Percentiles rank a stretch among this genome's conserved stretches.
phyloP scores from a whole-genome alignment of 2,329 filamentous ascomycete genomes.

The Neocatenulostroma microsporum region DNA sequence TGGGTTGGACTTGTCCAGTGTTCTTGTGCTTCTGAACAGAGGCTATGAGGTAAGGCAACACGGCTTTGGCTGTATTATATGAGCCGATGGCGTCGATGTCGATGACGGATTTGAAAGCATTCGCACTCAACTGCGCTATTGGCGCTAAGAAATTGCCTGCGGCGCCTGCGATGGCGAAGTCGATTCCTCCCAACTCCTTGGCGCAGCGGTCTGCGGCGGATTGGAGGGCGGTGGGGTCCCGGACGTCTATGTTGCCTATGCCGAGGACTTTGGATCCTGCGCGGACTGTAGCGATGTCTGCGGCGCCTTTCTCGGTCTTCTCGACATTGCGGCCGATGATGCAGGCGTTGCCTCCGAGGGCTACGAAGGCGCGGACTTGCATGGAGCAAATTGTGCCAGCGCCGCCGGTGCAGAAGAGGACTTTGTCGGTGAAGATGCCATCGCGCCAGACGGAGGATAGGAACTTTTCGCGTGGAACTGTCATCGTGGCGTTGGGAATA shows the following conservation, averaged over 20 bases:
- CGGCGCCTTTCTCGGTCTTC: conserved; percentile 75
- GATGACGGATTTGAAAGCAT: conserved; percentile 91
- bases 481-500: conserved; percentile 48
- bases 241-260: conserved; percentile 67
- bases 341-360: conserved; percentile 85
- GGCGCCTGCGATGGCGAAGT: conserved; percentile 90
- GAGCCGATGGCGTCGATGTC: conserved; percentile 93
- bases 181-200: conserved; percentile 76
- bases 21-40: conserved; percentile 59
- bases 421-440: conserved; percentile 78
- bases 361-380: conserved; percentile 83
- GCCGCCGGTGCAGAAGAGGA: conserved; percentile 91
- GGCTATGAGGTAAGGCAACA: conserved; percentile 68
- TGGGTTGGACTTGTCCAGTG: conserved; percentile 46
- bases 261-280: conserved; percentile 77
- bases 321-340: conserved; percentile 85
- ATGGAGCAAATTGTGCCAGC: conserved; percentile 90
- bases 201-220: conserved; percentile 71
- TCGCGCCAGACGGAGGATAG: conserved; percentile 79
- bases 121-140: conserved; percentile 69
- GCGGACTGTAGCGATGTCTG: conserved; percentile 72
- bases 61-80: conserved; percentile 92
- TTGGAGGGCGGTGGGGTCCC: conserved; percentile 56
- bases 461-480: conserved; percentile 64
- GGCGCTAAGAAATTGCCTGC: conserved; percentile 93